A percentile compares a stretch with the other conserved stretches of the same genome.
Evolutionary conservation across 306 rosid species (phyloP).

Genomic region (Quercus cerris): DNA sequence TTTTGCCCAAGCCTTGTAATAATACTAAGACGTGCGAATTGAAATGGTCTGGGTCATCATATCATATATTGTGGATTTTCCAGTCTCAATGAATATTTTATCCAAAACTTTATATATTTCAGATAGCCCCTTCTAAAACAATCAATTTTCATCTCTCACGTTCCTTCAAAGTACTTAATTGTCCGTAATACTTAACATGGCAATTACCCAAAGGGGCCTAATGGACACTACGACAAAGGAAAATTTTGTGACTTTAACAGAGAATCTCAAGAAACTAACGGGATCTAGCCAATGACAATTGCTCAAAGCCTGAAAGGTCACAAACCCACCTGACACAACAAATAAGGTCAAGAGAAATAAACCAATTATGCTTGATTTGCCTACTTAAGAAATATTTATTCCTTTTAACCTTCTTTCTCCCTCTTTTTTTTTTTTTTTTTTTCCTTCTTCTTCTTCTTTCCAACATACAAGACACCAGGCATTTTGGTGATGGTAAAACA

Average conservation of each 20-base stretch:
- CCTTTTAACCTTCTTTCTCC: not conserved
- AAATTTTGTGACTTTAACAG: slow-evolving; percentile 8
- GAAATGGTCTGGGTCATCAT: too few relatives aligned
- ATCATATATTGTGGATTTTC: too few relatives aligned
- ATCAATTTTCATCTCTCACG: not conserved
- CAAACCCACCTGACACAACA: slow-evolving; percentile 26
- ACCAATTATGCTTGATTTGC: slow-evolving; percentile 35
- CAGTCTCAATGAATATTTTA: too few relatives aligned
- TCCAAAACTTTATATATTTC: not conserved
- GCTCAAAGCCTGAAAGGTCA: slow-evolving; percentile 12
- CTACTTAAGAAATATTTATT: slow-evolving; percentile 17
- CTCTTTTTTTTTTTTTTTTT: slow-evolving; percentile 10
- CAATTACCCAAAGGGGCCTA: slow-evolving; percentile 19
- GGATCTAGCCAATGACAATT: slow-evolving; percentile 18
- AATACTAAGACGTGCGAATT: too few relatives aligned
- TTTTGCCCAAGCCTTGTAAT: too few relatives aligned
- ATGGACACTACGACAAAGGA: not conserved
- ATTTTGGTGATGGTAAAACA: slow-evolving; percentile 36
- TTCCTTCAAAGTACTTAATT: not conserved
- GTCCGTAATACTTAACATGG: slow-evolving; percentile 13
- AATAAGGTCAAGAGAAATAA: slow-evolving; percentile 25
- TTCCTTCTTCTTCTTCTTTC: slow-evolving; percentile 19
- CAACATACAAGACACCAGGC: slow-evolving; percentile 39
- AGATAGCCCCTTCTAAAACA: not conserved
- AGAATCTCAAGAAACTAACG: slow-evolving; percentile 21